Evolutionary conservation across 495 filamentous ascomycete species (phyloP).

Genomic region (Lentithecium fluviatile): DNA sequence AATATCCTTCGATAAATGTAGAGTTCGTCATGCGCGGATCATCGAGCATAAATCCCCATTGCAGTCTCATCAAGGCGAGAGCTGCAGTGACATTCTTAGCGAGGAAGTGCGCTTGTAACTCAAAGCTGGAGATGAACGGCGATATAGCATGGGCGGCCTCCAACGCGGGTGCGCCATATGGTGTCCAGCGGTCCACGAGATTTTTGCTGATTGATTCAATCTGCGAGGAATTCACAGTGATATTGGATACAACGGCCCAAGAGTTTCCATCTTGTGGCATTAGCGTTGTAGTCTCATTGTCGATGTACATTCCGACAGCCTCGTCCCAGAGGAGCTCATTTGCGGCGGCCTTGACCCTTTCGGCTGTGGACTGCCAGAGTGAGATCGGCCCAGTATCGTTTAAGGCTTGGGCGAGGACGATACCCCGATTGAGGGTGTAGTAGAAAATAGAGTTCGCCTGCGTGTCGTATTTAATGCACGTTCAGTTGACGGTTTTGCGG

Average conservation of each 20-base stretch:
- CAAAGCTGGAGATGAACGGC: slow-evolving; percentile 61
- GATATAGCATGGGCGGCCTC: slow-evolving; percentile 61
- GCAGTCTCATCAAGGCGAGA: slow-evolving; percentile 56
- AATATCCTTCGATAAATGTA: slow-evolving; percentile 61
- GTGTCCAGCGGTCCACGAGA: slow-evolving; percentile 55
- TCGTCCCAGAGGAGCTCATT: slow-evolving; percentile 39
- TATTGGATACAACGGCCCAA: slow-evolving; percentile 46
- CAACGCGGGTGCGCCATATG: slow-evolving; percentile 57
- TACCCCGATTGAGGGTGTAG: slow-evolving; percentile 41
- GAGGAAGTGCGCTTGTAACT: slow-evolving; percentile 58
- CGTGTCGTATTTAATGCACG: not conserved
- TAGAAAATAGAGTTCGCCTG: slow-evolving; percentile 41
- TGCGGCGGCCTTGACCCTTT: slow-evolving; percentile 35
- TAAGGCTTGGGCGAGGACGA: slow-evolving; percentile 40
- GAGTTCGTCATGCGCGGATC: slow-evolving; percentile 61
- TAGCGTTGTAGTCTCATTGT: slow-evolving; percentile 43
- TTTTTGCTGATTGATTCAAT: slow-evolving; percentile 45
- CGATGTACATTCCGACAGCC: slow-evolving; percentile 36
- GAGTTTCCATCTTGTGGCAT: slow-evolving; percentile 53
- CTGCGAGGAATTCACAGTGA: slow-evolving; percentile 34
- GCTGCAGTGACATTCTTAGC: slow-evolving; percentile 50
- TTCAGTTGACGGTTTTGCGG: too few relatives aligned
- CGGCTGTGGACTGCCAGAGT: slow-evolving; percentile 31
- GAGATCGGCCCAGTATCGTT: slow-evolving; percentile 30
- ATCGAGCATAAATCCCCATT: slow-evolving; percentile 64